Evolutionary conservation across 192 early-diverging fungal genomes (phyloP).

Genomic region (Coemansia aciculifera): DNA sequence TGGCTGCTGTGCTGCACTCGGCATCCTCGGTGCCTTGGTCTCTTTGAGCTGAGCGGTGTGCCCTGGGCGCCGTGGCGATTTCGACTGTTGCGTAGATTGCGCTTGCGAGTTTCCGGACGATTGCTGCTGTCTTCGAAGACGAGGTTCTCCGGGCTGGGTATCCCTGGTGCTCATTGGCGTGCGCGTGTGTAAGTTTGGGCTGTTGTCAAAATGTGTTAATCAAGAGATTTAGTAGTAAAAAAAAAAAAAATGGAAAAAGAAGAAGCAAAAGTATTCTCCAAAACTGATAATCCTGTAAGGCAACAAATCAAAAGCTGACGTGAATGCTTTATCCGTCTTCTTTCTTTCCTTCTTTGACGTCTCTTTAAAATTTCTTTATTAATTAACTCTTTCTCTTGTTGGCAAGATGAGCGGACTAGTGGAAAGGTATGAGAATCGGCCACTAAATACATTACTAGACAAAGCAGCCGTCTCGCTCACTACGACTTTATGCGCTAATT

Average conservation of each 20-base stretch:
- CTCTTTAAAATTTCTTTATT: neutral
- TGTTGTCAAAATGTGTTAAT: slow-evolving; percentile 1
- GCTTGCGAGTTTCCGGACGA: slow-evolving; percentile 1
- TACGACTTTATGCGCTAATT: neutral
- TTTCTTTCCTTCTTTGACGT: neutral
- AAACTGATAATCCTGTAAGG: neutral
- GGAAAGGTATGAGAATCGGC: slow-evolving; percentile 21
- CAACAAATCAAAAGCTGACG: no score
- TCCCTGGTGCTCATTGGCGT: slow-evolving; percentile 23
- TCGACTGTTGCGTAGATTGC: slow-evolving; percentile 14
- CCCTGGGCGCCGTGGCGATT: slow-evolving; percentile 2
- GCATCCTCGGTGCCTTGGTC: slow-evolving; percentile 4
- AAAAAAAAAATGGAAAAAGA: neutral
- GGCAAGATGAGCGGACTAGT: slow-evolving; percentile 37
- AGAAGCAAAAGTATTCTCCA: neutral
- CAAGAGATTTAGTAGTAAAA: neutral
- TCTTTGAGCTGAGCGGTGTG: slow-evolving; percentile 8
- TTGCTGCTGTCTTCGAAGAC: slow-evolving; percentile 25
- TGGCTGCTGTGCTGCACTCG: neutral
- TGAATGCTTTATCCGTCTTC: neutral
- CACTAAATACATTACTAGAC: neutral
- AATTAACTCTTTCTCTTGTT: neutral
- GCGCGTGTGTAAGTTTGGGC: neutral
- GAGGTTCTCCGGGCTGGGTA: slow-evolving; percentile 12
- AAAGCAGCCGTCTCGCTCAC: neutral